Evolutionary conservation across 352 stramenopile genomes (phyloP), one percentile per base, ranked within the genome.

Genomic region (Phytopythium kandeliae): DNA sequence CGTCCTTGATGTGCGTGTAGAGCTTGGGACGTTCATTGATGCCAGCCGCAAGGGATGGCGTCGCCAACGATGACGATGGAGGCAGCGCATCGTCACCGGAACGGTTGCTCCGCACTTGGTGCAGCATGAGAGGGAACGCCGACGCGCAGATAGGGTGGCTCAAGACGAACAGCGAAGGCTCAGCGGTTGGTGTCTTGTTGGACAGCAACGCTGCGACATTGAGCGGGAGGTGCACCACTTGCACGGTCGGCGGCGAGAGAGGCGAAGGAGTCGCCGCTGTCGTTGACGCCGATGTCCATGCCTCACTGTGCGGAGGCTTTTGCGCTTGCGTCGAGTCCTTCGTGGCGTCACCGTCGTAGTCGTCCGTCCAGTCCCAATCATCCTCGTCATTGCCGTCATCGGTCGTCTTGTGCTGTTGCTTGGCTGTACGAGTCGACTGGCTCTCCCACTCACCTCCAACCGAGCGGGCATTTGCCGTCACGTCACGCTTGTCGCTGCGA

Each of bases 91-190:
- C 19, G 22, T 10, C 24, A 31, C 21, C 8, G 21, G 24, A 4
- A 2, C 37, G 38, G 3, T 41, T 26, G 10, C 15, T 54, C 15
- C 64, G 31, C 25, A 85, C 67, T 43, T 86, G 74, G 40, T 74
- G 78, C 34, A 87, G 57, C 48, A 92, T 58, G 33, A 92, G 60
- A 38, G 81, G 81, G 60, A 89, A 92, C 26, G 77, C 78, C 9
- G 71, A 58, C 24, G 81, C 74, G 38, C 81, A 92, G 7, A 71
- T 64, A 19, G 81, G 70, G 51, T 89, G 74, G 12, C 67, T 75
- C 22, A 92, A 52, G 47, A 89, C 76, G 63, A 92, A 89, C 49
- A 92, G 55, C 28, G 78, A 87, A 10, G 78, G 78, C 55, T 86
- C 74, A 4, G 58, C 48, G 48, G 40, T 52, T 16, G 48, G 57